Evolutionary conservation across 2,329 filamentous ascomycete species (phyloP), one percentile per base, ranked within the genome.

Genomic region (Ceratocystis alfenasii): DNA sequence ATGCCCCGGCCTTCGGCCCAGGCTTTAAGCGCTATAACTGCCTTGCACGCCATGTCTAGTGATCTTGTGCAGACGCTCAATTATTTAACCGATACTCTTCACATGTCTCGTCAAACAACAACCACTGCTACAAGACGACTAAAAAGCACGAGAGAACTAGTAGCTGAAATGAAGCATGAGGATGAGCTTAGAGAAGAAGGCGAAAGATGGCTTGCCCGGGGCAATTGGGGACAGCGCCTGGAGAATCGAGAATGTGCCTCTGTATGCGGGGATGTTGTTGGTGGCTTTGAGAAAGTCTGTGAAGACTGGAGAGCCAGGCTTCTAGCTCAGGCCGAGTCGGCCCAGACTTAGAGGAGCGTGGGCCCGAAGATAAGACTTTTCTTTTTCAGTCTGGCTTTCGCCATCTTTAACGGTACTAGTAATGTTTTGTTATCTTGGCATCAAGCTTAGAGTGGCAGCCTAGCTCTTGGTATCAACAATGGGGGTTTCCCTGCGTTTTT

Each of bases 71-170:
- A 90, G 71, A 89, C 90, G 5, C 82, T 99, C 60, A 90, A 90
- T 70, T 88, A 90, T 70, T 80, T 99, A 3, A 90, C 89, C 5
- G 94, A 99, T 74, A 92, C 90, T 2, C 80, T 99, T 44, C 93
- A 97, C 75, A 96, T 97, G 87, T 91, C 88, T 41, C 86, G 90
- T 12, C 93, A 97, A 75, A 88, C 89, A 0, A 94, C 90, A 0
- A 88, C 86, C 2, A 87, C 88, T 8, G 94, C 93, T 1, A 86
- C 87, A 1, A 81, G 94, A 65, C 83, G 90, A 57, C 78, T 99
- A 63, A 87, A 88, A 70, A 89, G 85, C 45, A 91, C 90, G 5
- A 89, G 87, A 71, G 92, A 95, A 73, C 84, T 95, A 68, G 87
- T 97, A 1, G 84, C 86, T 1, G 93, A 96, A 71, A 87, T 96